Evolutionary conservation across 345 rosid genomes (phyloP).

Genomic region (Cochlearia excelsa): DNA sequence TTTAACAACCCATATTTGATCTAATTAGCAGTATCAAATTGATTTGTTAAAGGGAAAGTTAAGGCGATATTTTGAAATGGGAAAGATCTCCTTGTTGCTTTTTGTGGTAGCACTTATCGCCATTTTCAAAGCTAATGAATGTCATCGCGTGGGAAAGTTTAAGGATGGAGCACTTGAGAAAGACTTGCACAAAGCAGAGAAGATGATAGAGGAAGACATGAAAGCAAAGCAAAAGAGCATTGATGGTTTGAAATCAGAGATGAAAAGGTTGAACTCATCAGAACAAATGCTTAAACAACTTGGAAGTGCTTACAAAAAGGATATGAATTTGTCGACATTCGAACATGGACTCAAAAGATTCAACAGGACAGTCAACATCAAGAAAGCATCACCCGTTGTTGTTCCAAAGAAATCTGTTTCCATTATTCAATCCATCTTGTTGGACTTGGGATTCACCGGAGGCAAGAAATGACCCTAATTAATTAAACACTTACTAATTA

Average conservation of each 20-base stretch:
- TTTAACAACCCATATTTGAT: conserved; percentile 32
- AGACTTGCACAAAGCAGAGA: conserved; percentile 26
- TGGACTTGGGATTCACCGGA: conserved; percentile 31
- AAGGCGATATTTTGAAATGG: conserved; percentile 11
- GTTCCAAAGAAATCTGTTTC: conserved; percentile 10
- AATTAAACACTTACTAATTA: too few relatives aligned
- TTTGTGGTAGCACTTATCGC: conserved; percentile 15
- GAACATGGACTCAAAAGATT: conserved; percentile 14
- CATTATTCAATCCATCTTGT: conserved; percentile 26
- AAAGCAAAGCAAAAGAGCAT: conserved; percentile 13
- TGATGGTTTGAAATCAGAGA: conserved; percentile 13
- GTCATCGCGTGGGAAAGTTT: conserved; percentile 12
- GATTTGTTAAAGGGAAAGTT: conserved; percentile 26
- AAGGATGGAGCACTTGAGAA: conserved; percentile 6
- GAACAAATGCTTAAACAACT: neutral
- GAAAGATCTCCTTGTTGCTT: conserved; percentile 32
- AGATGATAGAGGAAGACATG: conserved; percentile 11
- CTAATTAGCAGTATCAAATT: conserved; percentile 21
- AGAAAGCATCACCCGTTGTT: neutral
- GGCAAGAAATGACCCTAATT: neutral
- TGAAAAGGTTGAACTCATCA: conserved; percentile 1
- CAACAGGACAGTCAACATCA: conserved; percentile 1
- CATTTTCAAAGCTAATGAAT: conserved; percentile 26
- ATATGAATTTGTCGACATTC: neutral
- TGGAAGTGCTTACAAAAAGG: neutral